Evolutionary conservation across 2,329 filamentous ascomycete species (phyloP).

Genomic region (Pseudogymnoascus sp.): DNA sequence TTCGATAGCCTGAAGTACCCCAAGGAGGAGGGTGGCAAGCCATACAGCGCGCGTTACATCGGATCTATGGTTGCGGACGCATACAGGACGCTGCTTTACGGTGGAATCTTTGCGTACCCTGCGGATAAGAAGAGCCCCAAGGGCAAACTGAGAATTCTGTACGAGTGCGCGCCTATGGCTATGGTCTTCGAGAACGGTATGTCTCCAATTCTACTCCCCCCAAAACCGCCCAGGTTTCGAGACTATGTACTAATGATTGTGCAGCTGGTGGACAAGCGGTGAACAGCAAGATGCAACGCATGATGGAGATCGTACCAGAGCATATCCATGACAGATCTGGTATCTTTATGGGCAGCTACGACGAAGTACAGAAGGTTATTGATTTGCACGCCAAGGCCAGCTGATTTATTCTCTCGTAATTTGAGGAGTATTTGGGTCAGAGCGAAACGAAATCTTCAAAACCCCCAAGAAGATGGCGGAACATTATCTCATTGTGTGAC

Average conservation of each 20-base stretch:
- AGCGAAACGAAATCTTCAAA: neutral
- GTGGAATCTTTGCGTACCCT: conserved; percentile 95
- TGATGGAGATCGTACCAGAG: conserved; percentile 83
- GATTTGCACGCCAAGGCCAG: conserved; percentile 7
- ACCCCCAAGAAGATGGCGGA: neutral
- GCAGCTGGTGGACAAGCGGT: conserved; percentile 84
- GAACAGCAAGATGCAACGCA: conserved; percentile 81
- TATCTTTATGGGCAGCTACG: conserved; percentile 91
- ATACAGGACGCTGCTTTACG: conserved; percentile 90
- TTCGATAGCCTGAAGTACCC: conserved; percentile 84
- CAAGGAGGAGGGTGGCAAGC: conserved; percentile 61
- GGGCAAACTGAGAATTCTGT: conserved; percentile 93
- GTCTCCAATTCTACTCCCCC: conserved; percentile 25
- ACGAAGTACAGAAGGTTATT: conserved; percentile 90
- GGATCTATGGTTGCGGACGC: conserved; percentile 98
- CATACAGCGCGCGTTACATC: conserved; percentile 92
- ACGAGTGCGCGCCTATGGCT: conserved; percentile 98
- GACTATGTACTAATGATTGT: conserved; percentile 24
- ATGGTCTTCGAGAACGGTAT: conserved; percentile 97
- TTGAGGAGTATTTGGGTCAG: neutral
- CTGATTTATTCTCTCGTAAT: neutral
- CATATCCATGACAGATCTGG: conserved; percentile 92
- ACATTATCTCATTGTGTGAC: neutral
- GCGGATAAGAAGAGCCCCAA: conserved; percentile 98
- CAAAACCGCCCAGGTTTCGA: neutral